Evolutionary conservation across 371 early-diverging fungal species (phyloP).

Genomic region (Apophysomyces ossiformis): DNA sequence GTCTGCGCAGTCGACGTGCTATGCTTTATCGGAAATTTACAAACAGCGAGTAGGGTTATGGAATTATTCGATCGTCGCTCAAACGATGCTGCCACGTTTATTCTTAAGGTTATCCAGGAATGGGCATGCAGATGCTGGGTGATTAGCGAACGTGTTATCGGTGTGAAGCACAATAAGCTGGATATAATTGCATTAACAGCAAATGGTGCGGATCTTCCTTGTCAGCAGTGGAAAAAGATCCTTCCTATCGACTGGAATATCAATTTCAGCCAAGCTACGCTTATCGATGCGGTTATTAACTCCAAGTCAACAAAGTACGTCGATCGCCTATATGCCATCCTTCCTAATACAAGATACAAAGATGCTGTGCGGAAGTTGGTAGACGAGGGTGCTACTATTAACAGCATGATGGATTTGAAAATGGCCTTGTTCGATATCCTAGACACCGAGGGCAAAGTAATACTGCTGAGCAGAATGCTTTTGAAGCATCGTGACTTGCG

Average conservation of each 20-base stretch:
- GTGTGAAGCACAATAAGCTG: too few species aligned
- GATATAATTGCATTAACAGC: too few species aligned
- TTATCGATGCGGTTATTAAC: background rate
- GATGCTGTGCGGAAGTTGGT: too few species aligned
- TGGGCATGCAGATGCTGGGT: too few species aligned
- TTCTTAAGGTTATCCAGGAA: too few species aligned
- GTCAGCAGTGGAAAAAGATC: background rate
- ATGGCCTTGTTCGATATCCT: background rate
- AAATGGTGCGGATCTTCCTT: background rate
- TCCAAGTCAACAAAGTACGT: background rate
- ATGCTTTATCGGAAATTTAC: too few species aligned
- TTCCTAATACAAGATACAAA: background rate
- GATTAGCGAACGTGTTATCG: too few species aligned
- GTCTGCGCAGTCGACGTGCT: too few species aligned
- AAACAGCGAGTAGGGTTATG: too few species aligned
- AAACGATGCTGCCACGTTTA: too few species aligned
- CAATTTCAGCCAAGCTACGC: background rate
- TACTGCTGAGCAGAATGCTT: too few species aligned
- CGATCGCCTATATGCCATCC: background rate
- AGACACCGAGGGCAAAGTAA: background rate
- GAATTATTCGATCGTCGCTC: background rate
- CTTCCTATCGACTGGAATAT: background rate
- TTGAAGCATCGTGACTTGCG: too few species aligned
- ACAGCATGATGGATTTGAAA: background rate
- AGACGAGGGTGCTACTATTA: background rate